Base-by-base conservation (phyloP, 768 basidiomycete genomes). In the Tricholoma hemisulphureum region DNA sequence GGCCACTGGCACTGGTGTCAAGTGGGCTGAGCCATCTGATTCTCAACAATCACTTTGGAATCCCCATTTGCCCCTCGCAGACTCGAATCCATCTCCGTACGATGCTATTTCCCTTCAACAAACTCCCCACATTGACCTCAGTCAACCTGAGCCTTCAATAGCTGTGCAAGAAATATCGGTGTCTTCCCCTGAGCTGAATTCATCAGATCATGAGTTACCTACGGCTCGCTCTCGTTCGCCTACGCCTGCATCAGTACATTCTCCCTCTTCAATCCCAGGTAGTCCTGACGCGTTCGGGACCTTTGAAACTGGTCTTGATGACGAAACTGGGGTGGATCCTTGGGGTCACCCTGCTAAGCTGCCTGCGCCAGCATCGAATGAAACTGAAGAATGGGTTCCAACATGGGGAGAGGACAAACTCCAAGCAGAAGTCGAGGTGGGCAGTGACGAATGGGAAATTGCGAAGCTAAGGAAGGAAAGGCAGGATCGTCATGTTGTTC, bases 401-500 rank as follows among this genome's bases (percentile, higher is more conserved):
- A 65, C 77, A 10, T 84, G 83, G 83, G 70, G 55, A 31, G 62
- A 67, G 55, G 23, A 63, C 45, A 64, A 67, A 14, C 65, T 61
- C 34, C 60, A 57, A 13, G 54, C 28, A 53, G 62, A 68, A 51
- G 46, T 52, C 9, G 50, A 58, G 23, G 46, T 20, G 51, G 46
- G 9, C 4, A 29, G 43, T 6, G 45, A 91, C 65, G 86, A 87
- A 69, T 90, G 89, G 89, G 87, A 88, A 61, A 63, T 69, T 9
- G 87, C 88, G 11, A 80, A 75, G 58, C 76, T 73, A 63, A 73
- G 80, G 59, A 87, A 88, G 63, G 81, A 81, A 60, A 79, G 77
- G 58, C 77, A 82, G 64, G 83, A 90, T 66, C 77, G 77, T 43
- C 77, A 81, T 66, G 84, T 90, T 67, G 90, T 91, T 72, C 72